Base-by-base conservation (phyloP, 192 early-diverging fungal species). In the Coemansia sp. region DNA sequence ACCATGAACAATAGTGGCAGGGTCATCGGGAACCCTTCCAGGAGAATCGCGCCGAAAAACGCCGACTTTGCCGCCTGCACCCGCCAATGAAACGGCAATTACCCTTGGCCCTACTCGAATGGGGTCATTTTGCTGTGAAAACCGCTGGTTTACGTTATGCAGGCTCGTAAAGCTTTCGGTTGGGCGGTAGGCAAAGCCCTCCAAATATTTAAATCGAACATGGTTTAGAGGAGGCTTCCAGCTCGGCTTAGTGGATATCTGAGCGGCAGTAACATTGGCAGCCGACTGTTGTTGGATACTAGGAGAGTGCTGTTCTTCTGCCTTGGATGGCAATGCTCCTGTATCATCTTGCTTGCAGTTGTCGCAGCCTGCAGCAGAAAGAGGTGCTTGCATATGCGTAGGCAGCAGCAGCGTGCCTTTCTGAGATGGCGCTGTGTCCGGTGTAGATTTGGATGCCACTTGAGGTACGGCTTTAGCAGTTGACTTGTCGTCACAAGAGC, bases 31-130 rank as follows among this genome's bases (percentile, higher is more conserved):
- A 19, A 61, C 61, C 15, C 94, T 82, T 7, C 91, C 92, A 7
- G 85, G 82, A n/a, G 81, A 81, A 44, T 80, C 65, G 2, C 76
- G 64, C n/a, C 82, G 73, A 53, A 88, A 70, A 19, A 94, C 76
- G 2, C 80, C 89, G 43, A 96, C 53, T 53, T 89, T 81, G 15
- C 94, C 94, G 18, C 94, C 94, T 26, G 84, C 74, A 16, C 92
- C 94, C 13, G 74, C 55, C 37, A 91, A 70, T 12, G 90, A 82
- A 18, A 92, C 79, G 0, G 90, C 88, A 41, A 93, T 65, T 33
- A 81, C 88, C 53, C 70, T 80, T 42, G 53, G 28, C 43, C 83
- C 88, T 1, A 72, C 77, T 70, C 84, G 55, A 18, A 61, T 39
- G 2, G 61, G 53, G 23, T 72, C 59, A 16, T 61, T 69, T 20